phyloP scores from a whole-genome alignment of 2,329 filamentous ascomycete species.

The Ustilaginoidea virens region DNA sequence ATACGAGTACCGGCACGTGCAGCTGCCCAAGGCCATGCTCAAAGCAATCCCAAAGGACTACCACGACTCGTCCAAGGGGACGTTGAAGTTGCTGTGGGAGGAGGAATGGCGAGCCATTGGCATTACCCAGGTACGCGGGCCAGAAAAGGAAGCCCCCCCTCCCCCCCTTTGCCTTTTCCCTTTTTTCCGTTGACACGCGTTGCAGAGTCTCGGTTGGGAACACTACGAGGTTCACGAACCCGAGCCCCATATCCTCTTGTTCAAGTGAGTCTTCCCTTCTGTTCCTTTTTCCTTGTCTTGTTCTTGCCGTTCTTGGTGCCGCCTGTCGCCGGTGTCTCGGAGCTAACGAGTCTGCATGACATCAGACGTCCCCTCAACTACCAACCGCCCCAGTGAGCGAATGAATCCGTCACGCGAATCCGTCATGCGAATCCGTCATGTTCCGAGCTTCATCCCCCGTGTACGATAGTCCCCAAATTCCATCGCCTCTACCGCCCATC shows the following conservation, averaged over 20 bases:
- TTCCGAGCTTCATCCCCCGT: slow-evolving; percentile 6
- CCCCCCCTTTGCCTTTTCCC: no score
- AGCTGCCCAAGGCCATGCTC: slow-evolving; percentile 95
- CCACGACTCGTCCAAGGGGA: slow-evolving; percentile 77
- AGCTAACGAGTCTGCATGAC: slow-evolving; percentile 1
- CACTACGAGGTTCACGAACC: slow-evolving; percentile 99
- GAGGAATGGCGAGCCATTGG: slow-evolving; percentile 96
- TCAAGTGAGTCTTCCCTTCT: slow-evolving; percentile 57
- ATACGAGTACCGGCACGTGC: slow-evolving; percentile 95
- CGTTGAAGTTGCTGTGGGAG: slow-evolving; percentile 91
- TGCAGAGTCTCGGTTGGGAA: slow-evolving; percentile 94
- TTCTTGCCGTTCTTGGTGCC: not conserved
- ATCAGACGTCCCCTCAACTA: slow-evolving; percentile 73
- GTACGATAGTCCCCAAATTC: slow-evolving; percentile 10
- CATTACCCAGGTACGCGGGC: slow-evolving; percentile 69
- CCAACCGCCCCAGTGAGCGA: slow-evolving; percentile 46
- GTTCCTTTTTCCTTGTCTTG: no score
- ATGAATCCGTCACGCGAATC: no score
- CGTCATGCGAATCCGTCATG: no score
- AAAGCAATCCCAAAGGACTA: slow-evolving; percentile 94
- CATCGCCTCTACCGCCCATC: slow-evolving; percentile 3
- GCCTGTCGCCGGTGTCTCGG: not conserved
- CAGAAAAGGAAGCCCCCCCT: not conserved
- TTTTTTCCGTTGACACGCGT: no score
- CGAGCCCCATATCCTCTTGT: slow-evolving; percentile 93